A percentile compares a stretch with the other conserved stretches of the same genome.
Evolutionary conservation across 352 stramenopile species (phyloP).

Genomic region (Pythium brachiatum): DNA sequence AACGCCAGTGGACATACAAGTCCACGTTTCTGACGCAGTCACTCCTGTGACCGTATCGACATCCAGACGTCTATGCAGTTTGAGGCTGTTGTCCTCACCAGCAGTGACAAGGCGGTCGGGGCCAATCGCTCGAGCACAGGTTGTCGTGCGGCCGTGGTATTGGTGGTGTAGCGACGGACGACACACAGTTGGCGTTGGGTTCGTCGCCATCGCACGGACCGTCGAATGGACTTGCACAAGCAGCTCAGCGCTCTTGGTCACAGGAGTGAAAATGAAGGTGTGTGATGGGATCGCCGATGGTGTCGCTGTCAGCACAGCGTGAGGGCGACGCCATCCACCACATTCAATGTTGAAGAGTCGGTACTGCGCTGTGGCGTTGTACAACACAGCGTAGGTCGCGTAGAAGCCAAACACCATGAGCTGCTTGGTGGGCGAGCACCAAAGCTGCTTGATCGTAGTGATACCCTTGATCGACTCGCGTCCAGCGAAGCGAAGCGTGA

Average conservation of each 20-base stretch:
- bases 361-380: constrained; percentile 74
- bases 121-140: constrained; percentile 49
- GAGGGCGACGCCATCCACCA: constrained; percentile 78
- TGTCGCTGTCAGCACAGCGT: constrained; percentile 40
- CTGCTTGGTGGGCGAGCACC: constrained; percentile 33
- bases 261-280: constrained; percentile 69
- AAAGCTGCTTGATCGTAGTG: constrained; percentile 71
- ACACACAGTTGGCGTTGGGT: constrained; percentile 17
- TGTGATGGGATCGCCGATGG: constrained; percentile 39
- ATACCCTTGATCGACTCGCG: constrained; percentile 79
- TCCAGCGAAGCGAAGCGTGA: constrained; percentile 37
- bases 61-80: constrained; percentile 48
- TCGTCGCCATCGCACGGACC: background rate
- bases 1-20: constrained; percentile 48
- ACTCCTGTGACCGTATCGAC: constrained; percentile 6
- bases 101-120: constrained; percentile 55
- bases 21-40: constrained; percentile 26
- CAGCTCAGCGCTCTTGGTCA: constrained; percentile 41
- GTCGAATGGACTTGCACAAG: constrained; percentile 75
- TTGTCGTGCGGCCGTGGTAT: constrained; percentile 76
- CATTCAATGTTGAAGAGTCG: constrained; percentile 75
- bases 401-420: constrained; percentile 86
- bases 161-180: constrained; percentile 58
- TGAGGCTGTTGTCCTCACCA: constrained; percentile 81
- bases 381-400: constrained; percentile 60